These are phyloP conservation scores for Suillus subaureus DNA, from an alignment of 768 basidiomycete genomes.

Conservation along the genomic window DNA sequence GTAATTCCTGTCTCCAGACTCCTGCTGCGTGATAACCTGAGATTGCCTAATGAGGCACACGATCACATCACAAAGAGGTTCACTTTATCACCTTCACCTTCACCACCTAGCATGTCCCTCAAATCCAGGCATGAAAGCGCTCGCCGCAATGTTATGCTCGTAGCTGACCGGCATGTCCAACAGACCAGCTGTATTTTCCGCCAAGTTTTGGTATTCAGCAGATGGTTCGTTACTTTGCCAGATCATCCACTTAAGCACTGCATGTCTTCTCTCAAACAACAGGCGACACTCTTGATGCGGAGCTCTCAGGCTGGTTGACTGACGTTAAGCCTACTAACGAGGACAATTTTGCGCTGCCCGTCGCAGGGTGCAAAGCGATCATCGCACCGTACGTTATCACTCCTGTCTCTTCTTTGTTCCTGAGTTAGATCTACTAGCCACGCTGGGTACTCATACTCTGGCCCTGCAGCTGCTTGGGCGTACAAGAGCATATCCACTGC, in stretches of 20 bases:
- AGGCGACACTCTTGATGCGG: slow-evolving; percentile 59
- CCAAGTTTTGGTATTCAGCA: slow-evolving; percentile 79
- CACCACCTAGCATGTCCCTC: slow-evolving; percentile 22
- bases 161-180: not conserved
- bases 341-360: slow-evolving; percentile 62
- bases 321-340: slow-evolving; percentile 51
- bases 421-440: slow-evolving; percentile 55
- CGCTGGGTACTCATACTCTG: slow-evolving; percentile 95
- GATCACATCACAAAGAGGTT: slow-evolving; percentile 15
- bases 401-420: slow-evolving; percentile 1
- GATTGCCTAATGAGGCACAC: slow-evolving; percentile 29
- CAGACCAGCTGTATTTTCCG: slow-evolving; percentile 81
- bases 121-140: slow-evolving; percentile 27
- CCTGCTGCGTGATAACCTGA: not conserved
- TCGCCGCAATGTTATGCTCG: not conserved
- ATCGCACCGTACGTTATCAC: slow-evolving; percentile 84
- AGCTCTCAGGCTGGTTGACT: slow-evolving; percentile 67
- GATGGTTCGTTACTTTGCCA: slow-evolving; percentile 48
- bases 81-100: slow-evolving; percentile 12
- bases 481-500: slow-evolving; percentile 85
- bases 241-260: slow-evolving; percentile 15
- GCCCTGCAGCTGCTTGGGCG: slow-evolving; percentile 93
- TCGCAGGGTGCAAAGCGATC: slow-evolving; percentile 78
- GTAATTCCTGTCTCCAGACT: too few species aligned
- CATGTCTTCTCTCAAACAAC: slow-evolving; percentile 15